Evolutionary conservation across 2,329 filamentous ascomycete genomes (phyloP), one percentile per base, ranked within the genome.

Genomic region (Massarina eburnea): DNA sequence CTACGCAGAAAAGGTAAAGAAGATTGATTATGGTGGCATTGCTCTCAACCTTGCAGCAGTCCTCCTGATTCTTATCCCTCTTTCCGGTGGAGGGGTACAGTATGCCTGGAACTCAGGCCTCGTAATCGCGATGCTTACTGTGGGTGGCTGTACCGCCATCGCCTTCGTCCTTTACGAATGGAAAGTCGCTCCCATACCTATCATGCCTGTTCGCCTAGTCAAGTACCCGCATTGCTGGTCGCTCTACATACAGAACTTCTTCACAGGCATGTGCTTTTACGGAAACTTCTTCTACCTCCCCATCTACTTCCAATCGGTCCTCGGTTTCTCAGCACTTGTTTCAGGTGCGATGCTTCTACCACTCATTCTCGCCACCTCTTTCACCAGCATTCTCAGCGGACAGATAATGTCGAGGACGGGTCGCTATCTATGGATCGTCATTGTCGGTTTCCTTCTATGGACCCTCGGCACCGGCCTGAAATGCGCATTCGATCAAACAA

Each of bases 61-160:
- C 22, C 76, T 85, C 7, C 73, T 85, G 15, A 54, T 86, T 2
- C 70, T 86, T 14, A 82, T 86, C 34, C 83, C 83, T 0, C 77
- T 86, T n/a, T 84, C 81, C 1, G 81, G 81, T 7, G 81, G 78
- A 40, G 80, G 78, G 4, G 74, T 76, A 0, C 80, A 80, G 49
- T 82, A 81, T 52, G 62, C 72, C 6, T 83, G 80, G 80, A 58
- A 72, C 33, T 80, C 77, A 8, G 69, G 80, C 1, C 74, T 82
- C 72, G 76, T 82, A 1, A 81, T 85, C 15, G 73, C 73, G 29
- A 81, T 84, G 79, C 68, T 84, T 9, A 66, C 67, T 0, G 70
- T 82, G 8, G 79, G 79, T 9, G 63, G 62, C 0, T 57, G 75
- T 15, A 73, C 71, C 6, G 61, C 77, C 19, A 45, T 79, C 15